A percentile compares a stretch with the other conserved stretches of the same genome.
phyloP scores from a whole-genome alignment of 805 yeast genomes.

The Tanozyma kutaoensis region DNA sequence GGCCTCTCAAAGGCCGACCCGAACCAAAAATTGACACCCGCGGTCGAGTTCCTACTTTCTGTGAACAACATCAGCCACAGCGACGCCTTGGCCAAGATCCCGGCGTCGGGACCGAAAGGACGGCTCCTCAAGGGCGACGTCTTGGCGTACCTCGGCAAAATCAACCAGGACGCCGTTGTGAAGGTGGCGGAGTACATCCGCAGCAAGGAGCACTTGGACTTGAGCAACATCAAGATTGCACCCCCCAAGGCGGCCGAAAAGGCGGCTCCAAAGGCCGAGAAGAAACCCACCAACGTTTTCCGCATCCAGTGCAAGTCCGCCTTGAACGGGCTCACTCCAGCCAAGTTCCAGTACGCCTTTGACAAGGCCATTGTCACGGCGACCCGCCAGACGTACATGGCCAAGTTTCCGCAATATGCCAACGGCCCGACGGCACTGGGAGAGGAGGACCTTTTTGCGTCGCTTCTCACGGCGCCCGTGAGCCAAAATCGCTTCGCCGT shows the following conservation, averaged over 20 bases:
- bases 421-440: conserved; percentile 15
- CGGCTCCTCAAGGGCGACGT: conserved; percentile 86
- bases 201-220: conserved; percentile 50
- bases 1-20: conserved; percentile 41
- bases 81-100: conserved; percentile 60
- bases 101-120: conserved; percentile 85
- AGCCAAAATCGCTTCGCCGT: conserved; percentile 23
- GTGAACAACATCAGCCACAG: conserved; percentile 48
- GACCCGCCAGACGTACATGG: conserved; percentile 16
- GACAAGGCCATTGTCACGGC: conserved; percentile 17
- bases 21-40: conserved; percentile 58
- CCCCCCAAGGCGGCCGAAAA: conserved; percentile 11
- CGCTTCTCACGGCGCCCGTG: conserved; percentile 21
- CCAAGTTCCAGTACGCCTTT: conserved; percentile 16
- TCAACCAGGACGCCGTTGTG: conserved; percentile 40
- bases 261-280: conserved; percentile 6
- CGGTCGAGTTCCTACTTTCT: conserved; percentile 57
- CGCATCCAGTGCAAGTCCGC: conserved; percentile 12
- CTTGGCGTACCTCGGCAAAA: conserved; percentile 66
- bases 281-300: conserved; percentile 16
- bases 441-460: conserved; percentile 21
- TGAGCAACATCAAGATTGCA: conserved; percentile 48
- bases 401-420: conserved; percentile 23
- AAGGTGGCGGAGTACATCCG: conserved; percentile 44
- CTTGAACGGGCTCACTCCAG: conserved; percentile 11